Evolutionary conservation across 495 filamentous ascomycete species (phyloP).

Genomic region (Hypoxylon fragiforme): DNA sequence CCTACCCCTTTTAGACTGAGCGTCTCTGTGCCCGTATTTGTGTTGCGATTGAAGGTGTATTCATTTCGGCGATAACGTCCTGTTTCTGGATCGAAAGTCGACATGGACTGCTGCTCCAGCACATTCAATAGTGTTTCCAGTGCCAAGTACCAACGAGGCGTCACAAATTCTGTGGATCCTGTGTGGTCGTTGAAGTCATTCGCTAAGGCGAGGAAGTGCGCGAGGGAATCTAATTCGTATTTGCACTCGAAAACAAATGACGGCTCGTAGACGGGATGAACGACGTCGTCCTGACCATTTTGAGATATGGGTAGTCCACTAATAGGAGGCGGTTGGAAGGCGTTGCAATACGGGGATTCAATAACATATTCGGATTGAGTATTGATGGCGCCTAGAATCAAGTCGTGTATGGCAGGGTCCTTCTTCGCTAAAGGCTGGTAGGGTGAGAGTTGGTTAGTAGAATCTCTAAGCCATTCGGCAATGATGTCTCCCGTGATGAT

Average conservation of each 20-base stretch:
- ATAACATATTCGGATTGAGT: constrained; percentile 96
- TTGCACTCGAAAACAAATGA: constrained; percentile 95
- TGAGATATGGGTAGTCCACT: constrained; percentile 68
- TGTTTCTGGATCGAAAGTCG: constrained; percentile 73
- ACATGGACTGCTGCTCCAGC: constrained; percentile 74
- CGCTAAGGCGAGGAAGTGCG: constrained; percentile 81
- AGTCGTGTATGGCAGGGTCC: constrained; percentile 70
- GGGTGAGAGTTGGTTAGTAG: constrained; percentile 89
- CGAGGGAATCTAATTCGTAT: constrained; percentile 95
- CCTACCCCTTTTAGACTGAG: constrained; percentile 79
- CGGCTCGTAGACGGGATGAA: constrained; percentile 85
- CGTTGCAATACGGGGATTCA: constrained; percentile 94
- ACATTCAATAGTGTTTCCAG: constrained; percentile 72
- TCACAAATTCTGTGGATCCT: constrained; percentile 75
- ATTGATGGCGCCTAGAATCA: constrained; percentile 94
- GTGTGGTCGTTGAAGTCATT: constrained; percentile 87
- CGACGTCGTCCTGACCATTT: constrained; percentile 78
- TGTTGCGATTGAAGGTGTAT: constrained; percentile 85
- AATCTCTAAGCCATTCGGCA: constrained; percentile 96
- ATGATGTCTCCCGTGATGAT: constrained; percentile 94
- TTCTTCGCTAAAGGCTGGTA: constrained; percentile 84
- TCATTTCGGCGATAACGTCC: constrained; percentile 67
- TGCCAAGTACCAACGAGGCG: constrained; percentile 76
- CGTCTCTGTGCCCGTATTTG: constrained; percentile 85
- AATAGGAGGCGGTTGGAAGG: constrained; percentile 90